Percentiles rank a stretch among this genome's conserved stretches.
Evolutionary conservation across 106 monocot genomes (phyloP).

Genomic region (Phalaenopsis equestris): DNA sequence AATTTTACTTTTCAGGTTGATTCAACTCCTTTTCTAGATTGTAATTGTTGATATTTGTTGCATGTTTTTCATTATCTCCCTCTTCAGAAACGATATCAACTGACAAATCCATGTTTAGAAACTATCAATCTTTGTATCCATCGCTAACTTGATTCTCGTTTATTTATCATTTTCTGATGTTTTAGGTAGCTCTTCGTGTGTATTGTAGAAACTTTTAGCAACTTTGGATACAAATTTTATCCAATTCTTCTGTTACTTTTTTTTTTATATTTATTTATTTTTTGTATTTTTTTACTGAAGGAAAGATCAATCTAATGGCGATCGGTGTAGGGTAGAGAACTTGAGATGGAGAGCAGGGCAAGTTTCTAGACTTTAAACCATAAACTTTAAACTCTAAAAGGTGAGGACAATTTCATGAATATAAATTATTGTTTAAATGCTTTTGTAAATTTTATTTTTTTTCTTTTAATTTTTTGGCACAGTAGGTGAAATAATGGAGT

Average conservation of each 20-base stretch:
- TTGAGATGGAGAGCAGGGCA: too few relatives aligned
- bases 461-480: too few relatives aligned
- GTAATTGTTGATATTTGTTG: constrained; percentile 1
- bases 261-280: background rate
- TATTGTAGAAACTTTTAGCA: constrained; percentile 1
- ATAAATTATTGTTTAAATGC: too few relatives aligned
- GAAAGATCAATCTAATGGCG: background rate
- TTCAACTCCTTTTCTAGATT: background rate
- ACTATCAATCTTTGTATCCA: background rate
- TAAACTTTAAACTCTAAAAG: too few relatives aligned
- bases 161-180: background rate
- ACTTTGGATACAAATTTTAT: background rate
- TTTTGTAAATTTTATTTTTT: too few relatives aligned
- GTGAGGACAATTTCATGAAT: too few relatives aligned
- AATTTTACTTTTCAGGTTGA: background rate
- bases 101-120: background rate
- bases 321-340: too few relatives aligned
- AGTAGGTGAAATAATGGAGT: too few relatives aligned
- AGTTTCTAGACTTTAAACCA: too few relatives aligned
- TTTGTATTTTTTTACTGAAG: background rate
- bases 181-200: background rate
- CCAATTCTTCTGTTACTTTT: background rate
- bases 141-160: too few relatives aligned
- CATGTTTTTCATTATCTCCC: background rate
- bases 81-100: background rate